phyloP scores from a whole-genome alignment of 306 rosid species.

The Quercus variabilis region DNA sequence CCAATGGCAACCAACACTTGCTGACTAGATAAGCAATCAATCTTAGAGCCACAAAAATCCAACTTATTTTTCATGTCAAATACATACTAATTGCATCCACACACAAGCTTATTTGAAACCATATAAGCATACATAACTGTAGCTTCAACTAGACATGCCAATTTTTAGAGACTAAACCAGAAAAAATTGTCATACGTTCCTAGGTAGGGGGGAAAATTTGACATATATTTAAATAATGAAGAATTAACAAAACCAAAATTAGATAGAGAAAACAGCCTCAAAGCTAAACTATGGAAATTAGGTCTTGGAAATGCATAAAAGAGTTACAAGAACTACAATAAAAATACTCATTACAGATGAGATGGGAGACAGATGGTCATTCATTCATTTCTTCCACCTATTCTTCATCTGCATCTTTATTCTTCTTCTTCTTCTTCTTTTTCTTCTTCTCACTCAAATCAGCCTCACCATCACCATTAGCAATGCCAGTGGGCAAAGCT shows the following conservation, averaged over 20 bases:
- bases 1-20: not conserved
- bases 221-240: not conserved
- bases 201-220: not conserved
- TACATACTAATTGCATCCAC: not conserved
- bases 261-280: not conserved
- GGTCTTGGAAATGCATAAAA: slow-evolving; percentile 3
- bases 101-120: not conserved
- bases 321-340: not conserved
- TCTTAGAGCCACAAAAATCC: not conserved
- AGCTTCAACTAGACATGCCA: not conserved
- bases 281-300: slow-evolving; percentile 7
- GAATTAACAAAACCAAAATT: not conserved
- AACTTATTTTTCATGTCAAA: not conserved
- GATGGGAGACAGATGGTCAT: not conserved
- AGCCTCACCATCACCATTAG: slow-evolving; percentile 27
- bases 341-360: slow-evolving; percentile 17
- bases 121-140: not conserved
- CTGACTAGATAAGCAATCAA: not conserved
- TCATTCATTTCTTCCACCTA: slow-evolving; percentile 24
- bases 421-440: slow-evolving; percentile 52
- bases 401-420: slow-evolving; percentile 46
- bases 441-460: slow-evolving; percentile 62
- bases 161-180: not conserved
- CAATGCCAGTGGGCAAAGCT: slow-evolving; percentile 3
- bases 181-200: not conserved